Conservation (phyloP, 352 stramenopile genomes). For the Aphanomyces astaci region DNA sequence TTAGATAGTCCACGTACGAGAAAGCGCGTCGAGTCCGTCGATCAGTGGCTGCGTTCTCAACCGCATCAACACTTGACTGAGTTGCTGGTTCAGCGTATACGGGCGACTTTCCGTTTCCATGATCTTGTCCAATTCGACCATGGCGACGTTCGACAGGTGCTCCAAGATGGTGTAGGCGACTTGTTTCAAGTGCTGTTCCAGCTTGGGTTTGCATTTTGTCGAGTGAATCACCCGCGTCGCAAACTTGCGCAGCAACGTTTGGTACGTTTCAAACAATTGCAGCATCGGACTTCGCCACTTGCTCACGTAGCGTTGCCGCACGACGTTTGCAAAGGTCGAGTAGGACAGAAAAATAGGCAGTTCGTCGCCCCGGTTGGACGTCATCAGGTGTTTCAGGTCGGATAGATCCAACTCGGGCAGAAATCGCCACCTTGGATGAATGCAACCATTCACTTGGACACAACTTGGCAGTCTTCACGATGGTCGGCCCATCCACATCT, state of each 20-base stretch:
- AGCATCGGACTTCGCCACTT: not conserved
- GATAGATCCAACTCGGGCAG: not conserved
- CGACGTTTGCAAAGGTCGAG: constrained; percentile 38
- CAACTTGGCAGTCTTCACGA: constrained; percentile 25
- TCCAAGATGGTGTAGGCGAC: not conserved
- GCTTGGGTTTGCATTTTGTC: not conserved
- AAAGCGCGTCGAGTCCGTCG: not conserved
- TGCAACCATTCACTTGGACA: constrained; percentile 26
- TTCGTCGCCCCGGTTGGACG: constrained; percentile 32
- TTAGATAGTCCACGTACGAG: too few species aligned
- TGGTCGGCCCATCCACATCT: constrained; percentile 8
- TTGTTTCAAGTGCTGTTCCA: not conserved
- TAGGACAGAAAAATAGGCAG: constrained; percentile 37
- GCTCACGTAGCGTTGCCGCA: constrained; percentile 26
- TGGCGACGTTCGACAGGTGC: not conserved
- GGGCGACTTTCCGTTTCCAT: not conserved
- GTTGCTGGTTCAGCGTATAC: not conserved
- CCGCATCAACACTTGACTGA: not conserved
- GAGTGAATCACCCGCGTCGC: not conserved
- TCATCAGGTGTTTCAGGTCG: constrained; percentile 29
- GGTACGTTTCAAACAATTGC: not conserved
- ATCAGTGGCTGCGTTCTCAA: not conserved
- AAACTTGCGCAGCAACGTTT: not conserved
- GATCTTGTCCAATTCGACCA: not conserved
- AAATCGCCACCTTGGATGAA: constrained; percentile 27